phyloP scores from a whole-genome alignment of 768 basidiomycete species.

The Exsudoporus frostii region DNA sequence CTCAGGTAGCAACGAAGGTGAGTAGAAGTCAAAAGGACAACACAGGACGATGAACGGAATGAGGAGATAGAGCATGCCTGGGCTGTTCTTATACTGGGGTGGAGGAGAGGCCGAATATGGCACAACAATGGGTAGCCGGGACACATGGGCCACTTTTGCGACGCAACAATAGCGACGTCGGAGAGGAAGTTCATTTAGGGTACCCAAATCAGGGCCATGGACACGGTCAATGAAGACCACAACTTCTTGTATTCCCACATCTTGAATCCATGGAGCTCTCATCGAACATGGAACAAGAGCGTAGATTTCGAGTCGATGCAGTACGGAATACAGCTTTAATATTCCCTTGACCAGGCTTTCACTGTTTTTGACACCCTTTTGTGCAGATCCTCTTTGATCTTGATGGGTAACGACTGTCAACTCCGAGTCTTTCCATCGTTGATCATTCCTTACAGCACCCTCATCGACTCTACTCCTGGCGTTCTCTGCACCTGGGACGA shows the following conservation, averaged over 20 bases:
- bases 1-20: conserved; percentile 9
- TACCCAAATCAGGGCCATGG: neutral
- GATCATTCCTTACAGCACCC: conserved; percentile 44
- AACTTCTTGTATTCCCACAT: neutral
- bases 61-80: neutral
- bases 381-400: conserved; percentile 64
- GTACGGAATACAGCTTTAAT: conserved; percentile 33
- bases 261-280: neutral
- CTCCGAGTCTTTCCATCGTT: neutral
- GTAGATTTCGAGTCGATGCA: conserved; percentile 45
- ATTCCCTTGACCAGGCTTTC: neutral
- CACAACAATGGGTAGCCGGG: conserved; percentile 13
- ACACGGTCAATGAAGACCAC: neutral
- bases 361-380: conserved; percentile 2
- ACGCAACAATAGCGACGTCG: conserved; percentile 15
- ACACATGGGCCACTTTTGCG: conserved; percentile 7
- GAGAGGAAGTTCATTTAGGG: neutral
- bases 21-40: neutral
- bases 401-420: conserved; percentile 50
- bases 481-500: conserved; percentile 74
- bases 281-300: conserved; percentile 18
- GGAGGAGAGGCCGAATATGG: neutral
- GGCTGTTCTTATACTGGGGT: conserved; percentile 17
- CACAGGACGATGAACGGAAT: neutral
- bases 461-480: conserved; percentile 82